Percentiles rank a stretch among this genome's conserved stretches.
Conservation (phyloP, 257 asterid genomes). For the Solanum piurae region DNA sequence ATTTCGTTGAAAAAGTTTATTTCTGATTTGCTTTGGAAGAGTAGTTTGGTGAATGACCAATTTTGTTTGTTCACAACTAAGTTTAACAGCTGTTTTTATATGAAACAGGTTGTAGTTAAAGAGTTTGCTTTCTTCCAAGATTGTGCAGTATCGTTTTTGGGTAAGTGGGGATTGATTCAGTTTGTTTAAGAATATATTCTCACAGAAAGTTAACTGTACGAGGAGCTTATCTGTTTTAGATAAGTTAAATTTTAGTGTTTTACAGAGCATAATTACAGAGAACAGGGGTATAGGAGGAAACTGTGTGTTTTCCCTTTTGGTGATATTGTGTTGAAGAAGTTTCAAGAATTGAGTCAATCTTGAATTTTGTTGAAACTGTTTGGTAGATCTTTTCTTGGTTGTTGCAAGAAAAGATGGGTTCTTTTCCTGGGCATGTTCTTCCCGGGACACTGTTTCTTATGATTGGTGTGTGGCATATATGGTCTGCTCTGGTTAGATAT, state of each 20-base stretch:
- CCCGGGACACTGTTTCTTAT: constrained; percentile 85
- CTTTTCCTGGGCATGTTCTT: constrained; percentile 83
- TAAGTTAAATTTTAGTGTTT: background rate
- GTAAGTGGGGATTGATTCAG: background rate
- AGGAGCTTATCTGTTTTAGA: background rate
- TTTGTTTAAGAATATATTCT: background rate
- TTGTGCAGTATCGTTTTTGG: background rate
- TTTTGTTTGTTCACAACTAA: background rate
- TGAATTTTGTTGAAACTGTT: background rate
- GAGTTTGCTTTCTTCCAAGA: background rate
- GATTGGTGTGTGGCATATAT: constrained; percentile 86
- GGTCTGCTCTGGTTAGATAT: constrained; percentile 69
- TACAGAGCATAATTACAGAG: background rate
- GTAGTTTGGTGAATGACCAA: background rate
- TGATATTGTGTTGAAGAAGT: background rate
- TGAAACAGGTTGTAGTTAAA: background rate
- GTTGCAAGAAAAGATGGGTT: constrained; percentile 51
- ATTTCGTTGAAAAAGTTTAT: background rate
- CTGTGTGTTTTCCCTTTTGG: background rate
- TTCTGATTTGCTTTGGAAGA: background rate
- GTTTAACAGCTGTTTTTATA: background rate
- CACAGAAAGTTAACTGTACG: background rate
- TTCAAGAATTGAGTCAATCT: background rate
- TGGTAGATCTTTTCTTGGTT: background rate
- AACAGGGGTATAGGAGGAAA: background rate